Base-by-base conservation (phyloP, 2,329 filamentous ascomycete species). In the Colletotrichum abscissum region DNA sequence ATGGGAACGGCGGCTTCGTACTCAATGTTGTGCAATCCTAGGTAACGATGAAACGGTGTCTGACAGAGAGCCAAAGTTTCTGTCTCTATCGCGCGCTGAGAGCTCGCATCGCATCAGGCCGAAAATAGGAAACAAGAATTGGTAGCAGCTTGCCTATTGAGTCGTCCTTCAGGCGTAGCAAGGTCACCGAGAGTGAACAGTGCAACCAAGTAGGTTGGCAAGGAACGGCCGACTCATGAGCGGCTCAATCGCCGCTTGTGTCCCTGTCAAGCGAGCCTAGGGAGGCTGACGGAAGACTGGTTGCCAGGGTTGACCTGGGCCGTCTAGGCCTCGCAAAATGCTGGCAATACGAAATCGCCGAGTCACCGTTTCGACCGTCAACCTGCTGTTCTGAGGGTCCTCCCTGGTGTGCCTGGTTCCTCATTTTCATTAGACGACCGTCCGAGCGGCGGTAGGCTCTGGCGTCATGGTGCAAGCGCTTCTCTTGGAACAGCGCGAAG, bases 11-110 rank as follows among this genome's bases (percentile, higher is more conserved):
- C 66, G 52, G 66, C 38, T 59, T 59, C 42, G 28, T 14, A 28
- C 12, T 38, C 42, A 65, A 42, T 22, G 33, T 49, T 30, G 26
- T 24, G 33, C 54, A 73, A 63, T 62, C n/a, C 24, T 4, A 22
- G 42, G 38, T 35, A 22, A 65, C 49, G 55, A 55, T 73, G 70
- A 73, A 73, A 70, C 60, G 55, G 69, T 42, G 42, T 63, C 35
- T 72, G 69, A 68, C 69, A 72, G 58, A 72, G 52, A 30, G 54
- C 55, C 58, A 28, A 65, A 65, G 46, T 65, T 56, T 65, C 59
- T 56, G 38, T 26, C 12, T 38, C 46, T 46, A 28, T 49, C 42
- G 33, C 26, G 26, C 26, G 42, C 55, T 30, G 46, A 56, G 35
- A 49, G 60, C 55, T 60, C 60, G 60, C 60, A 65, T 70, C 60